Percentiles rank a stretch among this genome's conserved stretches.
Evolutionary conservation across 225 moss, liverwort and hornwort species (phyloP).

Genomic region (Physcomitrium patens): DNA sequence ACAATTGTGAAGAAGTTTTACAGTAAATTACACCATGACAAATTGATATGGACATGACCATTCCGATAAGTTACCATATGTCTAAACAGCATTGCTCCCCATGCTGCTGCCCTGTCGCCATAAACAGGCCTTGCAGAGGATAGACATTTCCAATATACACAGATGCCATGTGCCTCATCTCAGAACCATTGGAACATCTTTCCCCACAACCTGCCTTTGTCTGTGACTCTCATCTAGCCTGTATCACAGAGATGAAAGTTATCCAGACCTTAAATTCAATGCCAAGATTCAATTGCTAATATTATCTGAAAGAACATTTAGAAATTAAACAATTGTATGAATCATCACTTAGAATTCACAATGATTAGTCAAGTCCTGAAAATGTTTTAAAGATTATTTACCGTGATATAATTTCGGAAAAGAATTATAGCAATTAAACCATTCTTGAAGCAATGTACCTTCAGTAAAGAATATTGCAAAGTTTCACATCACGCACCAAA

Average conservation of each 20-base stretch:
- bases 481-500: conserved; percentile 38
- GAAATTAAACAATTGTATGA: background rate
- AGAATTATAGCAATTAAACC: conserved; percentile 9
- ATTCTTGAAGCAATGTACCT: conserved; percentile 3
- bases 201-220: conserved; percentile 16
- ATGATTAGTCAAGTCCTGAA: background rate
- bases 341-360: background rate
- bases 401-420: background rate
- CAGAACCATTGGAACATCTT: conserved; percentile 22
- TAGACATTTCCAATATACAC: conserved; percentile 17
- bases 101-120: conserved; percentile 13
- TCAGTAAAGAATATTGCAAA: conserved; percentile 10
- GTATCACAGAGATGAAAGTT: conserved; percentile 26
- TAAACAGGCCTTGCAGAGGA: conserved; percentile 8
- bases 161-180: conserved; percentile 21
- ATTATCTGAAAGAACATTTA: conserved; percentile 9
- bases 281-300: background rate
- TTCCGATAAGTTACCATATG: background rate
- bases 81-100: conserved; percentile 21
- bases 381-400: background rate
- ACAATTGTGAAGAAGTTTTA: no score
- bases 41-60: no score
- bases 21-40: no score
- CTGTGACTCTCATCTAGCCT: conserved; percentile 31
- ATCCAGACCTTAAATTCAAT: conserved; percentile 13